Evolutionary conservation across 352 stramenopile genomes (phyloP).

Genomic region (Poterioochromonas sp.): DNA sequence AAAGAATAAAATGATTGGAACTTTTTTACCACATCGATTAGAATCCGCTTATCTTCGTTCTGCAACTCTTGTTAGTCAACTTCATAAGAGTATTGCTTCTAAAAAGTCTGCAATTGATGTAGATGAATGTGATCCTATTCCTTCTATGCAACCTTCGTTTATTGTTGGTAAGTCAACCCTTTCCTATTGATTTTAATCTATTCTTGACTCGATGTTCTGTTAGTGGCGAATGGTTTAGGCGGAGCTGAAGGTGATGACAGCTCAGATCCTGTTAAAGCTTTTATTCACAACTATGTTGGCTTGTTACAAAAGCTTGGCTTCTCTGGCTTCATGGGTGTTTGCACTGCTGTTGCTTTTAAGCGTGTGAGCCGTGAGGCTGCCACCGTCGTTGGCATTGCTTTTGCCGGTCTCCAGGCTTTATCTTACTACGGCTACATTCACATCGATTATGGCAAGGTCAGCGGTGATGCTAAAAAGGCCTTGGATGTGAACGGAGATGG

Average conservation of each 20-base stretch:
- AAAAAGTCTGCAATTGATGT: no score
- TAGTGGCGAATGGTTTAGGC: background rate
- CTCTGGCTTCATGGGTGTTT: constrained; percentile 45
- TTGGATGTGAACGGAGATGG: constrained; percentile 42
- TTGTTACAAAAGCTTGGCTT: constrained; percentile 42
- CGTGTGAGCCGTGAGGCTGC: constrained; percentile 45
- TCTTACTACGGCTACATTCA: constrained; percentile 47
- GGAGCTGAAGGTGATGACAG: background rate
- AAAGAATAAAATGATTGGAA: no score
- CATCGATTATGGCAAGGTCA: constrained; percentile 46
- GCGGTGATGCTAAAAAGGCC: constrained; percentile 32
- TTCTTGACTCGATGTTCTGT: no score
- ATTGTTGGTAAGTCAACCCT: no score
- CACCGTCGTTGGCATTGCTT: constrained; percentile 45
- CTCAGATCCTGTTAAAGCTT: background rate
- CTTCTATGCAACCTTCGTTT: no score
- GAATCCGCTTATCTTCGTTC: no score
- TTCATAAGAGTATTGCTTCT: no score
- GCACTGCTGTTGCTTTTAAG: constrained; percentile 49
- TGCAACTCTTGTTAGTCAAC: no score
- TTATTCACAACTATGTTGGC: background rate
- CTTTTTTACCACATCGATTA: no score
- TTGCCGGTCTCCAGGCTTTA: constrained; percentile 45
- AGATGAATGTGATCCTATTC: no score
- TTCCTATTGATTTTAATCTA: no score